Evolutionary conservation across 495 filamentous ascomycete genomes (phyloP).

Genomic region (Aspergillus avenaceus): DNA sequence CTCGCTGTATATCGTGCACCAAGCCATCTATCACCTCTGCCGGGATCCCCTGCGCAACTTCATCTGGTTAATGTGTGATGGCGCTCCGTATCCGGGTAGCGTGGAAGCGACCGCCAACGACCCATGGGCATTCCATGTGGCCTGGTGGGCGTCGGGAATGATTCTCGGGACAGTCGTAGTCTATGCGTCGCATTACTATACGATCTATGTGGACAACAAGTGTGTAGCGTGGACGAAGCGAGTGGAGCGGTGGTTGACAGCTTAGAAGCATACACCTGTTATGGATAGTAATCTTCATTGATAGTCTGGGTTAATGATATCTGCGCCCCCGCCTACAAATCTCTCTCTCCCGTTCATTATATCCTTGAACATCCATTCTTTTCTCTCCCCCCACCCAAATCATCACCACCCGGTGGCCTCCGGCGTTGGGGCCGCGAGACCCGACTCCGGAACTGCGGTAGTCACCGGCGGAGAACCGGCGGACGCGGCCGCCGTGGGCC

Average conservation of each 20-base stretch:
- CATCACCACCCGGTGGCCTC: conserved; percentile 1
- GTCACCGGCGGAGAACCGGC: neutral
- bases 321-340: too few relatives aligned
- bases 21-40: conserved; percentile 3
- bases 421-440: conserved; percentile 3
- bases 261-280: too few relatives aligned
- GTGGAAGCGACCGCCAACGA: conserved; percentile 30
- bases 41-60: neutral
- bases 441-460: conserved; percentile 3
- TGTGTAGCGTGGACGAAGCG: conserved; percentile 18
- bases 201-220: conserved; percentile 37
- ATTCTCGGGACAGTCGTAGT: conserved; percentile 35
- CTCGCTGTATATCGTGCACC: conserved; percentile 22
- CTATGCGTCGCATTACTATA: conserved; percentile 43
- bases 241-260: conserved; percentile 17
- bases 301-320: too few relatives aligned
- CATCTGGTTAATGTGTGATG: conserved; percentile 7
- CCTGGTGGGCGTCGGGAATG: conserved; percentile 33
- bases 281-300: too few relatives aligned
- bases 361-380: neutral
- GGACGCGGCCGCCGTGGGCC: neutral
- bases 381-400: neutral
- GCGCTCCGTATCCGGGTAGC: conserved; percentile 23
- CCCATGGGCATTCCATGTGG: conserved; percentile 29
- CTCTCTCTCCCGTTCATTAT: too few relatives aligned